Conservation (phyloP, 1,284 basidiomycete genomes). For the Sporisorium graminicola region DNA sequence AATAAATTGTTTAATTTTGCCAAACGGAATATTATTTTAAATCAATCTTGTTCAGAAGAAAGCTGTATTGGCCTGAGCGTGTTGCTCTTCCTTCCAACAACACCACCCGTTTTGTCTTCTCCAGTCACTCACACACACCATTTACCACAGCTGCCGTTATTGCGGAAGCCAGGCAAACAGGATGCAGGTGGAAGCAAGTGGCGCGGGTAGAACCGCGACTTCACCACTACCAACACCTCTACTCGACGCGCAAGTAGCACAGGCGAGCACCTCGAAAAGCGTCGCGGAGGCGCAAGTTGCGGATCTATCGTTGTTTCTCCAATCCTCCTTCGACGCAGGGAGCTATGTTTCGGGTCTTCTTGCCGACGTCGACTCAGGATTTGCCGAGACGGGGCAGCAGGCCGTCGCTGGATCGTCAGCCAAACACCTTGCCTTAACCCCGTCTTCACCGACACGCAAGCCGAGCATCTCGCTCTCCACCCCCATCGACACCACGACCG, state of each 20-base stretch:
- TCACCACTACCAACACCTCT: not conserved
- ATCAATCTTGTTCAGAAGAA: not conserved
- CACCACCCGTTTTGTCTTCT: too few relatives aligned
- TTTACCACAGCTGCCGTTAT: not conserved
- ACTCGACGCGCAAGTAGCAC: not conserved
- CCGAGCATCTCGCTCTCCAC: slow-evolving; percentile 13
- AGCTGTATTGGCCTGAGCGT: slow-evolving; percentile 22
- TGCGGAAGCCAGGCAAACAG: too few relatives aligned
- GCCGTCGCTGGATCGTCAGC: not conserved
- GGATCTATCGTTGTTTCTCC: slow-evolving; percentile 36
- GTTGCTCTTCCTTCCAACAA: slow-evolving; percentile 3
- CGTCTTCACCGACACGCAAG: slow-evolving; percentile 2
- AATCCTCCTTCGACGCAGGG: slow-evolving; percentile 36
- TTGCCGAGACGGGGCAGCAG: not conserved
- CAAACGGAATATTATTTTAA: too few relatives aligned
- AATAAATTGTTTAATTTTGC: not conserved
- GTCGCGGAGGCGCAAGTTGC: not conserved
- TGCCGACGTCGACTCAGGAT: slow-evolving; percentile 5
- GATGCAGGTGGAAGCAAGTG: not conserved
- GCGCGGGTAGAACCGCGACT: not conserved
- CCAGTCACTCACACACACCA: not conserved
- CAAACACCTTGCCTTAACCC: not conserved
- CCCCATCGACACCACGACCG: not conserved
- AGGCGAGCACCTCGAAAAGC: not conserved
- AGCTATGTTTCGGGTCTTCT: slow-evolving; percentile 24